Percentiles rank a stretch among this genome's conserved stretches.
These are phyloP conservation scores for Pythium brassicae DNA, from an alignment of 352 stramenopile species.

Conservation along the genomic window DNA sequence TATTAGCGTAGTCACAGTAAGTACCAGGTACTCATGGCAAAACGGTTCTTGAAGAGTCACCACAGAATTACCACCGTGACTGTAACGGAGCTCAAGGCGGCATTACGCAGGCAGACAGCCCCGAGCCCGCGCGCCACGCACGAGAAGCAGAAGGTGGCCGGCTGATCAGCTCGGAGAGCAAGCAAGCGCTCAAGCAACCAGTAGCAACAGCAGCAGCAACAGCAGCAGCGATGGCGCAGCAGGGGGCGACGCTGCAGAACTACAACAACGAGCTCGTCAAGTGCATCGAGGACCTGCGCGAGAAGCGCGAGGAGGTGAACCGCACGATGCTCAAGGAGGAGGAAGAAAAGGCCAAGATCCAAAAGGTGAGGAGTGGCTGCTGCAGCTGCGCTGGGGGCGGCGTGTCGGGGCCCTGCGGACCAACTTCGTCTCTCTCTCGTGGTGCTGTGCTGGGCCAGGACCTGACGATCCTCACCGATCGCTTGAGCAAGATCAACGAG, in stretches of 20 bases:
- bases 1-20: too few species aligned
- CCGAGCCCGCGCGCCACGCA: too few species aligned
- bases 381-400: too few species aligned
- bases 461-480: conserved; percentile 87
- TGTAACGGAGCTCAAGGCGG: too few species aligned
- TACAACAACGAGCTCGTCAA: conserved; percentile 97
- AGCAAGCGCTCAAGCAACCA: too few species aligned
- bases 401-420: too few species aligned
- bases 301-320: conserved; percentile 91
- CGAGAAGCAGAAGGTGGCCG: too few species aligned
- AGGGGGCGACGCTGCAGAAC: conserved; percentile 92
- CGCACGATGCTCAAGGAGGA: conserved; percentile 92
- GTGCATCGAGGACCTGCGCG: conserved; percentile 92
- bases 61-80: too few species aligned
- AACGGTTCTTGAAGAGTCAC: too few species aligned
- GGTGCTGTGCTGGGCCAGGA: conserved; percentile 33
- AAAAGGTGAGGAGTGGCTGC: conserved; percentile 51
- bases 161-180: too few species aligned
- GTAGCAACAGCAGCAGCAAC: background rate
- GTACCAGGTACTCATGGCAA: too few species aligned
- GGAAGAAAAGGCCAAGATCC: conserved; percentile 93
- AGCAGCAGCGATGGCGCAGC: conserved; percentile 64
- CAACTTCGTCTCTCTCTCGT: background rate
- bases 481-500: conserved; percentile 91
- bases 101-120: too few species aligned